Base-by-base conservation (phyloP, 2,329 filamentous ascomycete species). In the Sporothrix pseudoabietina region DNA sequence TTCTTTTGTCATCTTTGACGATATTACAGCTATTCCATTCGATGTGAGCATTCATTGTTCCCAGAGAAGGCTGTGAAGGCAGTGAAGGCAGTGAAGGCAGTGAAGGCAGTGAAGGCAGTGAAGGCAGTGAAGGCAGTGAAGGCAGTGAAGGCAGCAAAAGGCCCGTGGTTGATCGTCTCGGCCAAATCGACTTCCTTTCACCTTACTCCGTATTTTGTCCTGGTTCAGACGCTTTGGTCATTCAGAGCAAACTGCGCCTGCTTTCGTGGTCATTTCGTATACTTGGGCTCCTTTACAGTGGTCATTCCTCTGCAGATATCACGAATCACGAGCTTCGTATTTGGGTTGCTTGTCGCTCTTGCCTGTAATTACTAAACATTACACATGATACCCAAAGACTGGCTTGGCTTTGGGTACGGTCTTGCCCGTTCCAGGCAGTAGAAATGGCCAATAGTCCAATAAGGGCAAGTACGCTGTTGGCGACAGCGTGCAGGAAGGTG, bases 181-280 rank as follows among this genome's bases (percentile, higher is more conserved):
- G n/a, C 8, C 16, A 52, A 6, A 6, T 68, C 12, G 22, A 14
- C 30, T n/a, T 41, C 22, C 26, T 30, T 39, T 32, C 1, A 2
- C 5, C 26, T 32, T 49, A 12, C 7, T 22, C 3, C 16, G 2
- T 14, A 3, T 55, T 55, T 30, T 19, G n/a, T 32, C 32, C 65
- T 66, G 63, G 49, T 49, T 66, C 63, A 66, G 41, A 30, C n/a
- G 44, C 12, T 32, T 47, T 66, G 41, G 39, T 68, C 63, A 35
- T 52, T n/a, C 26, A 2, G 16, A 35, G 44, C 12, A 14, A 68
- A 30, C 65, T 68, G 65, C 65, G 65, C 65, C 65, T n/a, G 44
- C 26, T 35, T 66, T n/a, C 4, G 10, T 3, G 65, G 32, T 61
- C 57, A 54, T 54, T 54, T 59, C 26, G 12, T 32, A 14, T 59